These are phyloP conservation scores for Monosporozyma aerobia DNA, from an alignment of 805 yeast genomes.

Conservation along the genomic window DNA sequence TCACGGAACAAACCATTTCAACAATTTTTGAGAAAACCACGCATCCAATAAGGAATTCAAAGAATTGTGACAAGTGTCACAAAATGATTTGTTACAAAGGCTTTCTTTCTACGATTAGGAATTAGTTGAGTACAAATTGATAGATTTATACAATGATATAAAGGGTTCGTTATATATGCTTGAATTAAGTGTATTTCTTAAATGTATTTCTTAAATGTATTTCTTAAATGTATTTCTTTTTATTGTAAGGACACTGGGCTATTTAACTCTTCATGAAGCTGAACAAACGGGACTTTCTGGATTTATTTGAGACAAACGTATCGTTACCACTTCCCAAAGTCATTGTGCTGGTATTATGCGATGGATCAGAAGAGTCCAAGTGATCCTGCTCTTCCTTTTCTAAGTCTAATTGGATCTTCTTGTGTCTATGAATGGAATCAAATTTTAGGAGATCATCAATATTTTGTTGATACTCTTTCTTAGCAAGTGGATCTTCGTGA, in stretches of 20 bases:
- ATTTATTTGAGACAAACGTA: background rate
- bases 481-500: background rate
- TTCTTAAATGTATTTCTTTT: background rate
- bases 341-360: background rate
- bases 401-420: background rate
- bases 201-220: too few relatives aligned
- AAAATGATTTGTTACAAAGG: background rate
- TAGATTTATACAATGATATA: background rate
- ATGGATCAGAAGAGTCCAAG: background rate
- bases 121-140: background rate
- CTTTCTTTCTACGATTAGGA: background rate
- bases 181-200: background rate
- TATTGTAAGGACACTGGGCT: background rate
- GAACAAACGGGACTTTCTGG: constrained; percentile 5
- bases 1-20: background rate
- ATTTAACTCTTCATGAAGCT: constrained; percentile 4
- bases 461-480: constrained; percentile 11
- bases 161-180: background rate
- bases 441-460: constrained; percentile 17
- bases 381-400: background rate
- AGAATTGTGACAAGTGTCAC: background rate
- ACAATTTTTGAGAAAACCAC: background rate
- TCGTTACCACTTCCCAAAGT: background rate
- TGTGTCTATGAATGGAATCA: constrained; percentile 15
- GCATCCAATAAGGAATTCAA: background rate